These are phyloP conservation scores for Phylloporus sp. DNA, from an alignment of 768 basidiomycete genomes.

Conservation along the genomic window DNA sequence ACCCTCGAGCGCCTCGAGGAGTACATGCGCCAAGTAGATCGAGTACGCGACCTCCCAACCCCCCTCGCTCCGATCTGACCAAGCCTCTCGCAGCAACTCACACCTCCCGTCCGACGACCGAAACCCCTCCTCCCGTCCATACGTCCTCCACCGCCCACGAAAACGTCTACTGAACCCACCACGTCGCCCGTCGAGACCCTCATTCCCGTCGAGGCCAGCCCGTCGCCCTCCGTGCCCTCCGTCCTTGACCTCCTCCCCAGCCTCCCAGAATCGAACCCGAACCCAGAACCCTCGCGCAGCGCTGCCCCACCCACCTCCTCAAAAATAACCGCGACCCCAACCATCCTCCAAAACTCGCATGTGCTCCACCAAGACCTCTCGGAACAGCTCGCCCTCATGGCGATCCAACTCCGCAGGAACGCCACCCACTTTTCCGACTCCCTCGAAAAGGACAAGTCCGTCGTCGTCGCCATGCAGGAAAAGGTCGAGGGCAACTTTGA, in stretches of 20 bases:
- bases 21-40: slow-evolving; percentile 46
- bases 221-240: slow-evolving; percentile 12
- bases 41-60: slow-evolving; percentile 35
- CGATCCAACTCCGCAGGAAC: slow-evolving; percentile 79
- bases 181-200: slow-evolving; percentile 17
- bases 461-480: slow-evolving; percentile 60
- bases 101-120: slow-evolving; percentile 38
- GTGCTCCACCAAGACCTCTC: slow-evolving; percentile 71
- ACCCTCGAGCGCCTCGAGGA: slow-evolving; percentile 54
- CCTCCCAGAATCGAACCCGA: slow-evolving; percentile 15
- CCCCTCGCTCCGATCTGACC: background rate
- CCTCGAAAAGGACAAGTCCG: slow-evolving; percentile 67
- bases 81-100: slow-evolving; percentile 36
- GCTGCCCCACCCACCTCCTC: slow-evolving; percentile 30
- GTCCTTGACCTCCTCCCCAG: slow-evolving; percentile 35
- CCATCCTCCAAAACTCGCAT: slow-evolving; percentile 50
- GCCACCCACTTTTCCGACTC: slow-evolving; percentile 71
- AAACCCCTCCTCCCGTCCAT: slow-evolving; percentile 50
- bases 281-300: slow-evolving; percentile 2
- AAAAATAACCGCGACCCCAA: slow-evolving; percentile 32
- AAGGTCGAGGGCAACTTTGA: slow-evolving; percentile 73
- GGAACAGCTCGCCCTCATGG: slow-evolving; percentile 77
- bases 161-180: background rate
- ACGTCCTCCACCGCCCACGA: slow-evolving; percentile 36
- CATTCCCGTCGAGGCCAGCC: slow-evolving; percentile 21